Conservation (phyloP, 257 asterid species). For the Rhazya stricta region DNA sequence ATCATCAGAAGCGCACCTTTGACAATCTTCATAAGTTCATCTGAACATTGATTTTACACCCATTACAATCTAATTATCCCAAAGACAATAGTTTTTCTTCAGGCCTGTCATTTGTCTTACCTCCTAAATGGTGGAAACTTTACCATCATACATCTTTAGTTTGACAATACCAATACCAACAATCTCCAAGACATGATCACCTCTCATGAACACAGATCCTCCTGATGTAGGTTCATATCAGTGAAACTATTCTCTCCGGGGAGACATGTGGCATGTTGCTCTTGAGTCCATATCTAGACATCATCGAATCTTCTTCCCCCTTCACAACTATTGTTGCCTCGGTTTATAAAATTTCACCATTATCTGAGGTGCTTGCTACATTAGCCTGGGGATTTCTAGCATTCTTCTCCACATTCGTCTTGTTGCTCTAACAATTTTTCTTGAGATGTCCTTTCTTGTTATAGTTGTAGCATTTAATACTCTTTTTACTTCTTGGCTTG, state of each 20-base stretch:
- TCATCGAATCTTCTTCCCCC: not conserved
- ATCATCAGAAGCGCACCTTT: not conserved
- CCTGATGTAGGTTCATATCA: not conserved
- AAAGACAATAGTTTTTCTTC: not conserved
- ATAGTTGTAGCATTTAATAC: too few relatives aligned
- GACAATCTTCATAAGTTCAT: not conserved
- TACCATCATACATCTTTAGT: conserved; percentile 6
- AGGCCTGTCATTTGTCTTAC: not conserved
- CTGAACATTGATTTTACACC: not conserved
- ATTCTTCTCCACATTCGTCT: too few relatives aligned
- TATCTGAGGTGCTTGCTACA: not conserved
- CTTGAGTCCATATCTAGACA: conserved; percentile 4
- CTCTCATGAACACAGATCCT: too few relatives aligned
- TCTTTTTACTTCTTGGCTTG: too few relatives aligned
- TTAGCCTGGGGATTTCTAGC: not conserved
- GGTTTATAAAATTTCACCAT: not conserved
- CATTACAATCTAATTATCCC: not conserved
- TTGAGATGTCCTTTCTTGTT: too few relatives aligned
- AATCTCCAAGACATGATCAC: too few relatives aligned
- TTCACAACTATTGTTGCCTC: not conserved
- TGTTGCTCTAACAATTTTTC: too few relatives aligned
- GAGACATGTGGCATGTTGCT: conserved; percentile 6
- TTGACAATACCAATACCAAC: not conserved
- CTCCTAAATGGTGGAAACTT: not conserved
- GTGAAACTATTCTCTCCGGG: conserved; percentile 14